Evolutionary conservation across 352 stramenopile species (phyloP).

Genomic region (Globisporangium lucens): DNA sequence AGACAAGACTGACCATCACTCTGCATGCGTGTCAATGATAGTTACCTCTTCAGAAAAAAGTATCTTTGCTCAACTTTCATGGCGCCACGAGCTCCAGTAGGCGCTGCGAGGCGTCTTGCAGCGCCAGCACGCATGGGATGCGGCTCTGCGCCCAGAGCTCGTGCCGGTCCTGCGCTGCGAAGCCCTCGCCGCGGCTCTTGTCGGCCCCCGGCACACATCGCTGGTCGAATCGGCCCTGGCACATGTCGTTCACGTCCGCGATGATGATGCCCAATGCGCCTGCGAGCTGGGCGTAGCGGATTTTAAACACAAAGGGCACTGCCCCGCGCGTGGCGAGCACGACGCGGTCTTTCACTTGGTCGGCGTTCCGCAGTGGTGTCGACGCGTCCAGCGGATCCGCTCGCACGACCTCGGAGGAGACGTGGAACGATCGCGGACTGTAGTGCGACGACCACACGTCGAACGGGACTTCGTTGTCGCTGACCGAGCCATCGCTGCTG

Average conservation of each 20-base stretch:
- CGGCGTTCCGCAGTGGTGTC: conserved; percentile 44
- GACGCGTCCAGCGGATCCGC: conserved; percentile 62
- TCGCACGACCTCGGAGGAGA: conserved; percentile 63
- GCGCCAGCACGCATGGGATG: conserved; percentile 61
- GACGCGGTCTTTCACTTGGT: conserved; percentile 50
- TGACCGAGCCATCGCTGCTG: neutral
- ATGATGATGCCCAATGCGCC: conserved; percentile 70
- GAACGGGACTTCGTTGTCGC: conserved; percentile 25
- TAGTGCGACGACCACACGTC: conserved; percentile 67
- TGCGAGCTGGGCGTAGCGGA: conserved; percentile 54
- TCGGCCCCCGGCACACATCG: conserved; percentile 59
- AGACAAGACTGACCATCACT: neutral
- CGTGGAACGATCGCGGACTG: conserved; percentile 61
- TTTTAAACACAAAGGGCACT: conserved; percentile 69
- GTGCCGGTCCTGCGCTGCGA: conserved; percentile 51
- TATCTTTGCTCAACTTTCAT: neutral
- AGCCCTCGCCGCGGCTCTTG: conserved; percentile 47
- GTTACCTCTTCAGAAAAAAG: neutral
- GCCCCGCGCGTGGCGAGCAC: conserved; percentile 47
- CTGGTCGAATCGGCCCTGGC: conserved; percentile 57
- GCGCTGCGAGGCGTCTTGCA: conserved; percentile 28
- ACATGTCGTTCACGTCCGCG: conserved; percentile 42
- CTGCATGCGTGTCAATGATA: neutral
- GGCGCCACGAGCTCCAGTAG: conserved; percentile 28
- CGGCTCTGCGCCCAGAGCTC: conserved; percentile 45